These are phyloP conservation scores for Cercospora canescens DNA, from an alignment of 2,329 filamentous ascomycete species.

Conservation along the genomic window DNA sequence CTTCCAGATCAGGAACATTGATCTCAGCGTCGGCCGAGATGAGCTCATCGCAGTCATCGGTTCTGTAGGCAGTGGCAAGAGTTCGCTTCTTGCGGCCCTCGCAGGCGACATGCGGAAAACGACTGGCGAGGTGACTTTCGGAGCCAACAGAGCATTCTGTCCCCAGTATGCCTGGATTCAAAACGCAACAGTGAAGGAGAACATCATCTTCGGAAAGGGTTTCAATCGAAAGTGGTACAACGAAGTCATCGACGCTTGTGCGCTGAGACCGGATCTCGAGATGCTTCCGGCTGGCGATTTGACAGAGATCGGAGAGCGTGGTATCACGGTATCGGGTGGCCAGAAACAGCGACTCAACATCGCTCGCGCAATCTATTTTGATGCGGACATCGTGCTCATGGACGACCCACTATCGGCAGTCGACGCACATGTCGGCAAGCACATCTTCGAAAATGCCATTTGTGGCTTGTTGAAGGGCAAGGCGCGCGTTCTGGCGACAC, in stretches of 20 bases:
- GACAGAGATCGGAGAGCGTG: conserved; percentile 93
- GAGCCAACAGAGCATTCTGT: conserved; percentile 83
- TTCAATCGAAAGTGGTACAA: conserved; percentile 75
- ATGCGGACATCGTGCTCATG: conserved; percentile 63
- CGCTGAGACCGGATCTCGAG: conserved; percentile 79
- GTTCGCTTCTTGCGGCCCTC: conserved; percentile 80
- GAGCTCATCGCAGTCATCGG: conserved; percentile 86
- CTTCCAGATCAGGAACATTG: conserved; percentile 70
- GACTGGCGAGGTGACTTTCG: conserved; percentile 69
- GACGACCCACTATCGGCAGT: conserved; percentile 63
- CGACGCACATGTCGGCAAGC: conserved; percentile 61
- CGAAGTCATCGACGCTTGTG: conserved; percentile 81
- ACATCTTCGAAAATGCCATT: conserved; percentile 92
- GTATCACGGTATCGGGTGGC: conserved; percentile 92
- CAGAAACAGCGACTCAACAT: conserved; percentile 97
- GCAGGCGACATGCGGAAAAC: conserved; percentile 94
- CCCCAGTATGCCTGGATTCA: conserved; percentile 99
- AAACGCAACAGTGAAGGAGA: conserved; percentile 81
- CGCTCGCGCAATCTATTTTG: conserved; percentile 71
- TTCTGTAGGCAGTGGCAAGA: conserved; percentile 87
- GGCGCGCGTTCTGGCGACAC: conserved; percentile 87
- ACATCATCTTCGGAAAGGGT: conserved; percentile 86
- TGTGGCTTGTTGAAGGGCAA: conserved; percentile 85
- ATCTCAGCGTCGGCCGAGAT: conserved; percentile 68
- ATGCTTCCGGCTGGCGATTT: conserved; percentile 88